Evolutionary conservation across 352 stramenopile genomes (phyloP).

Genomic region (Phytopythium sindhum): DNA sequence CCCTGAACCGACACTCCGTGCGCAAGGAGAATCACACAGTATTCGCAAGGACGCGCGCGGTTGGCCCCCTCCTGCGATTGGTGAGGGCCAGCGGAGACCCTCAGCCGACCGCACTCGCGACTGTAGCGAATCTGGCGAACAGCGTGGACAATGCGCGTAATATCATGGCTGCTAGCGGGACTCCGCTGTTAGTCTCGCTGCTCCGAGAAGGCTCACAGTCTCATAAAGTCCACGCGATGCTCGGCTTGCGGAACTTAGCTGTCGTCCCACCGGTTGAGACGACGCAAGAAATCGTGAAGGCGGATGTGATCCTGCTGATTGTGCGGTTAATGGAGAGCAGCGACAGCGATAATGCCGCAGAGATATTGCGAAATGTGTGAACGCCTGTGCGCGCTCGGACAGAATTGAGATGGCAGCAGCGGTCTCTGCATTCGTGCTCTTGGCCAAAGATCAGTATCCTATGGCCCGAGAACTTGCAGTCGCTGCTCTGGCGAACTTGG

Average conservation of each 20-base stretch:
- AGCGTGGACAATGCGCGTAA: not conserved
- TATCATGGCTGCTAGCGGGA: not conserved
- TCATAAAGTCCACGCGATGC: not conserved
- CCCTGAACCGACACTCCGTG: not conserved
- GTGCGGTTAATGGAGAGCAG: not conserved
- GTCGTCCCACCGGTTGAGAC: not conserved
- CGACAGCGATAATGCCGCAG: not conserved
- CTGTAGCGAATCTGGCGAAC: not conserved
- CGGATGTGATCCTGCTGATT: not conserved
- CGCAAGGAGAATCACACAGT: not conserved
- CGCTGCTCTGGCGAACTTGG: not conserved
- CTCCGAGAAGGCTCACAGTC: not conserved
- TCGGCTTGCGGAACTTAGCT: not conserved
- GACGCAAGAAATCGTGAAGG: not conserved
- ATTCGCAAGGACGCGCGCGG: not conserved
- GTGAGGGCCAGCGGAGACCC: not conserved
- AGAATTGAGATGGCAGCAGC: not conserved
- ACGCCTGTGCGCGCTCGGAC: not conserved
- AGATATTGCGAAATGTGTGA: not conserved
- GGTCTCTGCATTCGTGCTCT: not conserved
- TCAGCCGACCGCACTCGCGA: not conserved
- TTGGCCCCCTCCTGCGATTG: not conserved
- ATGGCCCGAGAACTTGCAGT: not conserved
- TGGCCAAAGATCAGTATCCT: not conserved
- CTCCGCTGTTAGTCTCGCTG: not conserved